Percentiles rank a stretch among this genome's conserved stretches.
phyloP scores from a whole-genome alignment of 2,329 filamentous ascomycete genomes.

The Elsinoe necatrix region DNA sequence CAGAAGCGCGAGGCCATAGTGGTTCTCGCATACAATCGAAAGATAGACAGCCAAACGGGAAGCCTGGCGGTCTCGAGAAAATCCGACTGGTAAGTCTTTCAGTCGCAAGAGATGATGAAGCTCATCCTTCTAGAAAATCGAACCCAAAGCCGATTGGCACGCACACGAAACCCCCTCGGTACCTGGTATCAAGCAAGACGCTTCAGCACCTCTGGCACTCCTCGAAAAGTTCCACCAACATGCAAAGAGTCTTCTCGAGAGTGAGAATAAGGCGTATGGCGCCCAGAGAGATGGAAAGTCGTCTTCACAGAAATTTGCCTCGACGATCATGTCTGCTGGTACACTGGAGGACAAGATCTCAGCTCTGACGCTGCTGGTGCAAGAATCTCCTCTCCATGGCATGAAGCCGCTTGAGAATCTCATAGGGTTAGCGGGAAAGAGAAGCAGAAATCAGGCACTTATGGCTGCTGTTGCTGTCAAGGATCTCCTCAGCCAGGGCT shows the following conservation, averaged over 20 bases:
- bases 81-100: slow-evolving; percentile 2
- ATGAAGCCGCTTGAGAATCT: slow-evolving; percentile 81
- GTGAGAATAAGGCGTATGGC: slow-evolving; percentile 68
- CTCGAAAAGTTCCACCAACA: slow-evolving; percentile 58
- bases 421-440: slow-evolving; percentile 76
- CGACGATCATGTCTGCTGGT: slow-evolving; percentile 92
- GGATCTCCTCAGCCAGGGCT: slow-evolving; percentile 84
- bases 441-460: slow-evolving; percentile 84
- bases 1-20: slow-evolving; percentile 20
- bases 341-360: slow-evolving; percentile 96
- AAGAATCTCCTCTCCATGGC: slow-evolving; percentile 93
- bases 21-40: not conserved
- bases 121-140: slow-evolving; percentile 41
- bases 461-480: slow-evolving; percentile 88
- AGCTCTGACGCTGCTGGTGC: slow-evolving; percentile 83
- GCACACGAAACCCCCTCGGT: slow-evolving; percentile 49
- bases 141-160: slow-evolving; percentile 61
- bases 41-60: not conserved
- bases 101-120: not conserved
- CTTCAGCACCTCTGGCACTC: slow-evolving; percentile 42
- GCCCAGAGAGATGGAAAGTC: slow-evolving; percentile 64
- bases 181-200: slow-evolving; percentile 37
- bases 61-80: not conserved
- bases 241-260: slow-evolving; percentile 64
- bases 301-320: slow-evolving; percentile 90